Base-by-base conservation (phyloP, 306 rosid genomes). In the Hippophae gyantsensis region DNA sequence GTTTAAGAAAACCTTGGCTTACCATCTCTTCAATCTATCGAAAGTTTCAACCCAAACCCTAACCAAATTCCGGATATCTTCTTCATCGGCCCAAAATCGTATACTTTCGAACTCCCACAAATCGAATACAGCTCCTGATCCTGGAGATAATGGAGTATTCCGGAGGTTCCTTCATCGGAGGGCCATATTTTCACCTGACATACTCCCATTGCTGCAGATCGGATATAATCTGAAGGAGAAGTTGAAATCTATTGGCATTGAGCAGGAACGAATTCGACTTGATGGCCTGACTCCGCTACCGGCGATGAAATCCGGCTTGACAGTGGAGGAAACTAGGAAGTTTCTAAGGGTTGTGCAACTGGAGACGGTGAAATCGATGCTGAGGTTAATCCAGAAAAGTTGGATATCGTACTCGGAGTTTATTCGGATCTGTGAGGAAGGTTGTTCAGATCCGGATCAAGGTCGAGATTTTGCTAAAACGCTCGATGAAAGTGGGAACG, bases 401-500 rank as follows among this genome's bases (percentile, higher is more conserved):
- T 84, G 89, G 74, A 58, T 90, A 3, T 10, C 84, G 43, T 70
- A 82, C 63, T 5, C 80, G 54, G 97, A 86, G 49, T 82, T 80
- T 10, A 55, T 75, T 52, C 61, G 82, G 66, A 81, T 87, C 54
- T 90, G 97, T 65, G 48, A 56, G 2, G 94, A 84, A 18, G 70
- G 59, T 26, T 77, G 80, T 43, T 56, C 74, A 13, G 77, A 85
- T 76, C 73, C 51, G 41, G 84, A 81, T 56, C 78, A 74, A 48
- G 90, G 86, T 2, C 32, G 67, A 10, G 57, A 55, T 50, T 69
- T 90, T 42, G 90, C 86, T 0, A 82, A 79, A 64, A 72, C 61
- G 90, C 74, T 90, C 7, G 97, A 90, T 44, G 82, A 77, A 60
- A 78, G 84, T 9, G 90, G 90, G 6, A 64, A 74, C 55, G 97